phyloP scores from a whole-genome alignment of 306 rosid species.

The Delonix regia region DNA sequence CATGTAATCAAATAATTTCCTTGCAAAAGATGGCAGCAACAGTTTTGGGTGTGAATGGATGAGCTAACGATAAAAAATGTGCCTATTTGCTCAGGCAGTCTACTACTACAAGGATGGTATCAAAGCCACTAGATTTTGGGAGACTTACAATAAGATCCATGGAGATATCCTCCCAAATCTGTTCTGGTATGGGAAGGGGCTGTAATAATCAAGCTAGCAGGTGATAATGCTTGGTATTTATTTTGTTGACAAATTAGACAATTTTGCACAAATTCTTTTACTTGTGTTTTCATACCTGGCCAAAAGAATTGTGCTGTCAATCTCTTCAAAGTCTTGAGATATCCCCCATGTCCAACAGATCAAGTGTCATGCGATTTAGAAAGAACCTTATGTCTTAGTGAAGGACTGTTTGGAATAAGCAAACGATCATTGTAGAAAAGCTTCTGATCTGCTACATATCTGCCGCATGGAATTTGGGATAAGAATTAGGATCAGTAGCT shows the following conservation, averaged over 20 bases:
- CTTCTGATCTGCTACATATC: no score
- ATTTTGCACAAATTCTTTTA: accelerated
- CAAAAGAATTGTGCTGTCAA: neutral
- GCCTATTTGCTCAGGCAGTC: neutral
- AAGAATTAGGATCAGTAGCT: no score
- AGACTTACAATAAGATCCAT: neutral
- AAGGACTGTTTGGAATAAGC: no score
- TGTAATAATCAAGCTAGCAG: neutral
- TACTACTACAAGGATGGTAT: neutral
- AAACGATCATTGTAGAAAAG: no score
- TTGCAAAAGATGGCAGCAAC: accelerated
- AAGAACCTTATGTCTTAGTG: no score
- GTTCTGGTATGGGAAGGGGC: neutral
- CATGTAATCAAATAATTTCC: neutral
- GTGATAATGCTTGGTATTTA: neutral
- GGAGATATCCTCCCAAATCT: neutral
- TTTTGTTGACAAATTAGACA: neutral
- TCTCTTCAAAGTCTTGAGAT: neutral
- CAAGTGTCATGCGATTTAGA: no score
- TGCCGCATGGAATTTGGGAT: no score
- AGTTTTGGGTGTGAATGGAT: accelerated
- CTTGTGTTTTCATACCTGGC: neutral
- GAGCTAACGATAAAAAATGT: neutral
- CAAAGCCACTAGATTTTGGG: accelerated
- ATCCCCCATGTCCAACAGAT: neutral